phyloP scores from a whole-genome alignment of 352 stramenopile genomes.

The Globisporangium radiosum region DNA sequence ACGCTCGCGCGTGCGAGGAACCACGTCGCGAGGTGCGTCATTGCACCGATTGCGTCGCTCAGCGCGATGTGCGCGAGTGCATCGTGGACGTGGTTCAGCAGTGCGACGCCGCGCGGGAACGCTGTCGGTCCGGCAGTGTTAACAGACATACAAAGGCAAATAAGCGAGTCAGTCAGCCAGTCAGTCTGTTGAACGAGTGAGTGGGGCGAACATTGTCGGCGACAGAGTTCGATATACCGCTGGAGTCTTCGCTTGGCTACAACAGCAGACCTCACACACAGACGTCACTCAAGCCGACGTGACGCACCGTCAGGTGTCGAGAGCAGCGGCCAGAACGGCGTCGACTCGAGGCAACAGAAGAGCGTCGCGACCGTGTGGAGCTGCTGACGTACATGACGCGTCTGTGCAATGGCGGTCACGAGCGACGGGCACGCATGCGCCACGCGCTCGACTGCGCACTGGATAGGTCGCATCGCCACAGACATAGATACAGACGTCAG shows the following conservation, averaged over 20 bases:
- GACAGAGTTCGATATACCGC: no score
- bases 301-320: no score
- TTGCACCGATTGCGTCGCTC: constrained; percentile 15
- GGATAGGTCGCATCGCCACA: not conserved
- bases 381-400: constrained; percentile 24
- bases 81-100: constrained; percentile 43
- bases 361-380: constrained; percentile 22
- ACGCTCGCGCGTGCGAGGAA: constrained; percentile 46
- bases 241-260: no score
- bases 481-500: not conserved
- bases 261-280: not conserved
- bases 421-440: constrained; percentile 11
- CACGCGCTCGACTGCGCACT: constrained; percentile 8
- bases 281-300: no score
- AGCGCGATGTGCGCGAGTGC: constrained; percentile 11
- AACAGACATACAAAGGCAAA: no score
- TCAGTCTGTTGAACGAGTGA: not conserved
- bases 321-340: constrained; percentile 36
- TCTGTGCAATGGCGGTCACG: constrained; percentile 26
- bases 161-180: constrained; percentile 8
- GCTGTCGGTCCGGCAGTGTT: constrained; percentile 10
- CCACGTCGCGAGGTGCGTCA: constrained; percentile 38
- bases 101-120: constrained; percentile 42
- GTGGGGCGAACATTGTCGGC: no score
- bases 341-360: constrained; percentile 21